Evolutionary conservation across 805 yeast genomes (phyloP), one percentile per base, ranked within the genome.

Genomic region (Middelhovenomyces tepae): DNA sequence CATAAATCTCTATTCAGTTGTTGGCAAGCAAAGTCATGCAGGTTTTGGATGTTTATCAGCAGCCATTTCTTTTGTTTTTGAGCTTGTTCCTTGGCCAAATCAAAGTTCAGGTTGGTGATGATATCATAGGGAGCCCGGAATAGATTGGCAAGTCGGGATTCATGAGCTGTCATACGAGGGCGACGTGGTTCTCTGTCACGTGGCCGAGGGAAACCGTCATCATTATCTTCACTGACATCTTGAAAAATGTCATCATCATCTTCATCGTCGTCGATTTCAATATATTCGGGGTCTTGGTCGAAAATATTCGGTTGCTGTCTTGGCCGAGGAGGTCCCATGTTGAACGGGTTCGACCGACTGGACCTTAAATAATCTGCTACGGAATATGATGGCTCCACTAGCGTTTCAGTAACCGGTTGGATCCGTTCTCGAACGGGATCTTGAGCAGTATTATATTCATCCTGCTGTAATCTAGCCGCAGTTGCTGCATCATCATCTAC

Each of bases 121-220:
- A 91, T 60, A 46, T 89, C 96, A 61, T 84, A 89, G 0, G 99
- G 99, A 0, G 98, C 97, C 40, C 89, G 67, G 57, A 89, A 91
- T 18, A 91, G 63, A 40, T 69, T 69, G 4, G 95, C 96, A 30
- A 91, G 62, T 32, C 93, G 65, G 43, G 75, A 66, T 56, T 73
- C 85, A 31, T 67, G 73, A 13, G 68, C 54, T 0, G 67, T 61
- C 32, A 74, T 56, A 31, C 64, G 65, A 2, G 64, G 48, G 57
- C 47, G 7, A 31, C 35, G 34, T 50, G 57, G 41, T 5, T 40
- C 44, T n/a, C n/a, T n/a, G n/a, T n/a, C n/a, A n/a, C n/a, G n/a
- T n/a, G n/a, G n/a, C n/a, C n/a, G n/a, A n/a, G n/a, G n/a, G n/a
- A n/a, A n/a, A n/a, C n/a, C n/a, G n/a, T 43, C 48, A 17, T 36